These are phyloP conservation scores for Kurtzmaniella fragi DNA, from an alignment of 805 yeast species.

Conservation along the genomic window DNA sequence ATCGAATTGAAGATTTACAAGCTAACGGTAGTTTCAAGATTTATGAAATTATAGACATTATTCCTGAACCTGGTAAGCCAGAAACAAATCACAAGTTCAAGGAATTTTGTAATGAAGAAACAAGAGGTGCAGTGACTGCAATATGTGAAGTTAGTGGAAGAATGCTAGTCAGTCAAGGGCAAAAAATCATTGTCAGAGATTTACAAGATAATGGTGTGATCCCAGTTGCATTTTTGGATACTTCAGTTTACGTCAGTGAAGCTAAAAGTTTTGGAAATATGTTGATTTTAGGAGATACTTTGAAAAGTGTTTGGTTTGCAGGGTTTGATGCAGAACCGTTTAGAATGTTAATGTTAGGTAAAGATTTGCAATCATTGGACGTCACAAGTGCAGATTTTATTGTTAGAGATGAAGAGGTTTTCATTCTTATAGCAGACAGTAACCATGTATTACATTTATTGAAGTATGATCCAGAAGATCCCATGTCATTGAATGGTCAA, in stretches of 20 bases:
- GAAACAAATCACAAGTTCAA: slow-evolving; percentile 78
- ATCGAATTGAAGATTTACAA: slow-evolving; percentile 74
- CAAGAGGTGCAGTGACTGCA: slow-evolving; percentile 79
- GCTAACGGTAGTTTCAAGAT: slow-evolving; percentile 75
- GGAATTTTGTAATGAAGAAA: slow-evolving; percentile 63
- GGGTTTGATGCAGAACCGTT: slow-evolving; percentile 97
- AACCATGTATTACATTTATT: slow-evolving; percentile 62
- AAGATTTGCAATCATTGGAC: slow-evolving; percentile 60
- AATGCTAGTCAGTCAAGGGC: slow-evolving; percentile 82
- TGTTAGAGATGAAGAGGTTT: slow-evolving; percentile 63
- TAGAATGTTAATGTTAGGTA: slow-evolving; percentile 72
- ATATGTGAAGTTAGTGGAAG: slow-evolving; percentile 79
- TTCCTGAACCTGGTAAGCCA: slow-evolving; percentile 85
- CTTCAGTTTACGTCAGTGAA: slow-evolving; percentile 74
- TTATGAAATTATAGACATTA: slow-evolving; percentile 72
- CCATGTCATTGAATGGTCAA: slow-evolving; percentile 76
- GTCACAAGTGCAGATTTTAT: slow-evolving; percentile 74
- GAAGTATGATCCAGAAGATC: slow-evolving; percentile 90
- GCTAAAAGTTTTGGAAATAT: slow-evolving; percentile 80
- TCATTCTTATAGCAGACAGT: slow-evolving; percentile 63
- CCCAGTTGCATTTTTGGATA: slow-evolving; percentile 91
- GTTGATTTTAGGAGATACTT: slow-evolving; percentile 74
- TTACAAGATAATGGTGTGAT: slow-evolving; percentile 83
- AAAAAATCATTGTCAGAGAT: slow-evolving; percentile 72
- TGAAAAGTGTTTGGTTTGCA: slow-evolving; percentile 70